Evolutionary conservation across 2,329 filamentous ascomycete genomes (phyloP).

Genomic region (Metarhizium robertsii): DNA sequence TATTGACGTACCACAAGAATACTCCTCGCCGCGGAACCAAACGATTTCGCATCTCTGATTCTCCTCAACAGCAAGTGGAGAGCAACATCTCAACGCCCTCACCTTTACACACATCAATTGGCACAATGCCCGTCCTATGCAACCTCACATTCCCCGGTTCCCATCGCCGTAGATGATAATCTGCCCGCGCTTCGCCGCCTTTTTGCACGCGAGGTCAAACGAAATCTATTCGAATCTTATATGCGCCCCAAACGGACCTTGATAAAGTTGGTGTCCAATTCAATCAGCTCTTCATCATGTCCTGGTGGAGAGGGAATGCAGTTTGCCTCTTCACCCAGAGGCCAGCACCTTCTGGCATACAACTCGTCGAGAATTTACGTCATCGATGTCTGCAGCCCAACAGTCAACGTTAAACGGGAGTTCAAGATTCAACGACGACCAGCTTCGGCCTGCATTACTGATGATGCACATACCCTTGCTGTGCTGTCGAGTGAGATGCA

Average conservation of each 20-base stretch:
- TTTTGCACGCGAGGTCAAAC: slow-evolving; percentile 63
- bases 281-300: slow-evolving; percentile 73
- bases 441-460: slow-evolving; percentile 66
- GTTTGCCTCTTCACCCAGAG: slow-evolving; percentile 69
- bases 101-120: slow-evolving; percentile 55
- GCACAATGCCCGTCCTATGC: slow-evolving; percentile 50
- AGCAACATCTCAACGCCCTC: slow-evolving; percentile 50
- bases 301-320: slow-evolving; percentile 80
- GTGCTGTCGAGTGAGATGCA: slow-evolving; percentile 76
- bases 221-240: slow-evolving; percentile 70
- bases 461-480: slow-evolving; percentile 66
- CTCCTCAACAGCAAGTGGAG: slow-evolving; percentile 59
- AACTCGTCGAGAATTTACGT: slow-evolving; percentile 81
- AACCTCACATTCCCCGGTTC: slow-evolving; percentile 35
- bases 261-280: slow-evolving; percentile 74
- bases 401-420: slow-evolving; percentile 61
- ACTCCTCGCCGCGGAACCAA: slow-evolving; percentile 48
- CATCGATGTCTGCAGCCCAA: slow-evolving; percentile 53
- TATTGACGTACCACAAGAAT: slow-evolving; percentile 35
- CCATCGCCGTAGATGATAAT: slow-evolving; percentile 33
- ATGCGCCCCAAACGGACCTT: slow-evolving; percentile 60
- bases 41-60: slow-evolving; percentile 57
- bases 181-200: slow-evolving; percentile 52
- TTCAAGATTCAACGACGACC: slow-evolving; percentile 72
- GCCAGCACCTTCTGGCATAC: slow-evolving; percentile 67